Evolutionary conservation across 1,284 basidiomycete species (phyloP), one percentile per base, ranked within the genome.

Genomic region (Salmacisia buchloeana): DNA sequence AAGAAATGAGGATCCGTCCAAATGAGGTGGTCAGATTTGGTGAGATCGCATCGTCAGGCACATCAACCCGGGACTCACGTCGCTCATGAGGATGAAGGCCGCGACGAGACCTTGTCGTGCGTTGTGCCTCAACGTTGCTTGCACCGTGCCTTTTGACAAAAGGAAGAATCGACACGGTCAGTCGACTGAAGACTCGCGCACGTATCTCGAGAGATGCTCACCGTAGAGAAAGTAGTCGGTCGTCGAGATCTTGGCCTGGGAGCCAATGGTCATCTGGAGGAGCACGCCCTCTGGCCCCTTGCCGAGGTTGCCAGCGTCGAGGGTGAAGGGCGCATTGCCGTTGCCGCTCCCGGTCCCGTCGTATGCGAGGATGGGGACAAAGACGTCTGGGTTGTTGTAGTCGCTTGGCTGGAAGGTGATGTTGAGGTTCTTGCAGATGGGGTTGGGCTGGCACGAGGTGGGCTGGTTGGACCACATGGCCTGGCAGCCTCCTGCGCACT

Each of bases 211-310:
- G 29, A 13, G 45, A 25, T 49, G 10, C 49, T 54, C 49, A 54
- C 77, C 77, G 33, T 76, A 78, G 56, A 77, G 64, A 38, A 77
- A 61, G 62, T 77, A 78, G 31, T 65, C 65, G 4, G 76, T 72
- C 5, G 74, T 76, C 3, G 75, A 74, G 23, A 78, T 59, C 52
- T 71, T 73, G 62, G 70, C 69, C 36, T 70, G 67, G 21, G 64
- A 64, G 3, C 60, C 64, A 2, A 62, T 64, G n/a, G 67, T 72
- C 56, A 76, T 63, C 46, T 74, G 58, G 2, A 78, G 59, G 6
- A 77, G 61, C 1, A 78, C 74, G 18, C 76, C 75, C 33, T 78
- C 71, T 13, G 62, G 61, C 25, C 76, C 76, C 21, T 62, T 36
- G 5, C 72, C 75, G 1, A 77, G 64, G 21, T 62, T 66, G 35